Evolutionary conservation across 306 rosid genomes (phyloP).

Genomic region (Begonia loranthoides): DNA sequence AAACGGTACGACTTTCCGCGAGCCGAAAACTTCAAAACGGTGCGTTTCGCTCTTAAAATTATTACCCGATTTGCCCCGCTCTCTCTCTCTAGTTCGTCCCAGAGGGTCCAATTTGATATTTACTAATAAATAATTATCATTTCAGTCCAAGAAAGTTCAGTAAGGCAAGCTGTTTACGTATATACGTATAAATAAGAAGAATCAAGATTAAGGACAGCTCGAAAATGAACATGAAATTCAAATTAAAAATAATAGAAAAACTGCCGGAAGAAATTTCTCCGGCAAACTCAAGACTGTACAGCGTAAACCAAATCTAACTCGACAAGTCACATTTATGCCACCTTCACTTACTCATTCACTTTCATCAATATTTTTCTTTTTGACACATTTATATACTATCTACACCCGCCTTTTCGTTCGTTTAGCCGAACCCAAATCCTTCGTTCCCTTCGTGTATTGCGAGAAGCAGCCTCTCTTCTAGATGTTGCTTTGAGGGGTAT

Average conservation of each 20-base stretch:
- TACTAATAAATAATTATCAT: too few species aligned
- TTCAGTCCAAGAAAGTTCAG: too few species aligned
- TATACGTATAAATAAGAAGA: neutral
- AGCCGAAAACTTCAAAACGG: too few species aligned
- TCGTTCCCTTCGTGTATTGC: conserved; percentile 93
- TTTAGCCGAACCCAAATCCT: conserved; percentile 93
- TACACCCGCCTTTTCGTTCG: conserved; percentile 15
- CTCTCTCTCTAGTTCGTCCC: too few species aligned
- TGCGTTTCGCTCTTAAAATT: too few species aligned
- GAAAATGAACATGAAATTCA: neutral
- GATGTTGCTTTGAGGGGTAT: conserved; percentile 83
- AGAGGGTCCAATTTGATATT: too few species aligned
- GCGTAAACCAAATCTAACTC: conserved; percentile 26
- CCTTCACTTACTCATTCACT: conserved; percentile 40
- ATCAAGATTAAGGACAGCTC: neutral
- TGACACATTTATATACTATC: conserved; percentile 33
- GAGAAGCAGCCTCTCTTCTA: conserved; percentile 79
- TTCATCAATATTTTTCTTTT: conserved; percentile 20
- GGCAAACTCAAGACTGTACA: conserved; percentile 73
- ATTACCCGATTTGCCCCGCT: too few species aligned
- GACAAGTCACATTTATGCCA: conserved; percentile 23
- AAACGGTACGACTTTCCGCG: too few species aligned
- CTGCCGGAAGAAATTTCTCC: conserved; percentile 65
- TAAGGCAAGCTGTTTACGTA: too few species aligned
- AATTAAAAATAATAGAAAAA: conserved; percentile 13